These are phyloP conservation scores for Corymbia maculata DNA, from an alignment of 345 rosid species.

Conservation along the genomic window DNA sequence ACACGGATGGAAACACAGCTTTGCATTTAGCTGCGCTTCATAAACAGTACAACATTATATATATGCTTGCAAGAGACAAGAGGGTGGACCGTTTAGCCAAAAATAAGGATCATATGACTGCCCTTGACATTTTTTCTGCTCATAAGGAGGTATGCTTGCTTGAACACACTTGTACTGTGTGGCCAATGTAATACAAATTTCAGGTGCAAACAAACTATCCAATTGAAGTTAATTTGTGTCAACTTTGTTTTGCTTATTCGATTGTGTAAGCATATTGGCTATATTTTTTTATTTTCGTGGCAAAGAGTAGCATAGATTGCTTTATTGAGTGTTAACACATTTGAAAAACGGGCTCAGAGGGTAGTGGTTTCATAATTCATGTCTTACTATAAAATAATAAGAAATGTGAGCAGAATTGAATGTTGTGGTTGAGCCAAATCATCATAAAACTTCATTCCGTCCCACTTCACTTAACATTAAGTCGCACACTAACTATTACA, in stretches of 20 bases:
- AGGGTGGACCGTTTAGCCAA: neutral
- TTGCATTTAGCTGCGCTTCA: neutral
- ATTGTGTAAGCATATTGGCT: neutral
- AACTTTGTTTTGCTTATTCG: neutral
- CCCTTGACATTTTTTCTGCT: neutral
- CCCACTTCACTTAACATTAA: accelerated
- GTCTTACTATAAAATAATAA: neutral
- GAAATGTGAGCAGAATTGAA: neutral
- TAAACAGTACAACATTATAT: neutral
- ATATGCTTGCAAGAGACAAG: neutral
- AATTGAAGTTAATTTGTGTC: neutral
- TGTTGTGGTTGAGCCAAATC: neutral
- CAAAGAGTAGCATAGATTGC: neutral
- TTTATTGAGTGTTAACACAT: neutral
- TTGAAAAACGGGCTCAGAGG: neutral
- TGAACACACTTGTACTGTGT: neutral
- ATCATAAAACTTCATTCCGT: neutral
- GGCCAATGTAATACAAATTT: neutral
- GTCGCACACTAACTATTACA: neutral
- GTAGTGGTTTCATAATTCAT: neutral
- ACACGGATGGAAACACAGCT: accelerated
- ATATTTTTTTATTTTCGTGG: neutral
- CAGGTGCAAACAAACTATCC: neutral
- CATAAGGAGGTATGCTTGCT: neutral
- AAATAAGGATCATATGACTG: neutral